Evolutionary conservation across 2,329 filamentous ascomycete species (phyloP).

Genomic region (Myriosclerotinia scirpicola): DNA sequence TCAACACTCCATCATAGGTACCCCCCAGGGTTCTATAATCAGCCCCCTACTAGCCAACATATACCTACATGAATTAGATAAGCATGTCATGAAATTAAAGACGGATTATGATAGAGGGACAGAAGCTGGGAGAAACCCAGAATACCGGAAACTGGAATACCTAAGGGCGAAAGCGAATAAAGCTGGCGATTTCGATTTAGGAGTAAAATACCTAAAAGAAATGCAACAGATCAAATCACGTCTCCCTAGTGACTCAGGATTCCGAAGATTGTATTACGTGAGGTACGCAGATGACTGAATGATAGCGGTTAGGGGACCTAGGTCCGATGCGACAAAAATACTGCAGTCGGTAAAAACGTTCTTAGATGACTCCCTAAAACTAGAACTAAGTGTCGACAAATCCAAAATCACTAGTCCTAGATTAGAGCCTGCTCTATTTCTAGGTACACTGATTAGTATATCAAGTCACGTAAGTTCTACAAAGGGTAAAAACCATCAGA

Average conservation of each 20-base stretch:
- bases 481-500: neutral
- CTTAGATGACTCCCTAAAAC: neutral
- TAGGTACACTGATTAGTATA: neutral
- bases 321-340: neutral
- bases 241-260: neutral
- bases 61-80: neutral
- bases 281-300: slow-evolving; percentile 6
- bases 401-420: neutral
- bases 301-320: neutral
- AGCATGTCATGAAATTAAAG: neutral
- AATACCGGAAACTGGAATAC: neutral
- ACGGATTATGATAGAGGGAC: neutral
- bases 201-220: neutral
- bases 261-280: neutral
- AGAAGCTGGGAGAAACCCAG: neutral
- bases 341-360: neutral
- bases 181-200: neutral
- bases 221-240: neutral
- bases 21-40: neutral
- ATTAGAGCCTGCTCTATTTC: neutral
- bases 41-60: neutral
- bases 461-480: neutral
- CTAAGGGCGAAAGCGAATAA: neutral
- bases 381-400: neutral
- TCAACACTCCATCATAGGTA: neutral